Evolutionary conservation across 148 eudicot genomes (phyloP).

Genomic region (Amaranthus cruentus): DNA sequence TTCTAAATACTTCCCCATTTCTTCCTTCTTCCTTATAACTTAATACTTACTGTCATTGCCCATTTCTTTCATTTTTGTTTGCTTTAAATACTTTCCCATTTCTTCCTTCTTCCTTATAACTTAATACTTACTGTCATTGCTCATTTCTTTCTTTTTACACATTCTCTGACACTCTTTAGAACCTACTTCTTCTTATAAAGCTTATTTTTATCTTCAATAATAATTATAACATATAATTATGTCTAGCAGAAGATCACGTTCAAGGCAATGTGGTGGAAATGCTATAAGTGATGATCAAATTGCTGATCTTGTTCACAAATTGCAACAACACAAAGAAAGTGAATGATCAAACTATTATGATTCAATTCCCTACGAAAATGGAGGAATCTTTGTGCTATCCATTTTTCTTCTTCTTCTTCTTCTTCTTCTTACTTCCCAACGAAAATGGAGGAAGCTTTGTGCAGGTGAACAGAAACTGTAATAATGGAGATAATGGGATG

Average conservation of each 20-base stretch:
- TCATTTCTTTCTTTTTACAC: conserved; percentile 18
- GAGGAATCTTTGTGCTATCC: conserved; percentile 5
- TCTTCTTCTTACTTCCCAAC: neutral
- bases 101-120: conserved; percentile 6
- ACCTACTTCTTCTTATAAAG: neutral
- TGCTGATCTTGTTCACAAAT: conserved; percentile 60
- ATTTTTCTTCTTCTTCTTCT: neutral
- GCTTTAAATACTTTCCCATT: conserved; percentile 11
- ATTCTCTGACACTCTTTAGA: conserved; percentile 14
- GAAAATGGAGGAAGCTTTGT: neutral
- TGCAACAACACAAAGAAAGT: conserved; percentile 43
- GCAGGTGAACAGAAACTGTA: neutral
- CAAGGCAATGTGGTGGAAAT: conserved; percentile 48
- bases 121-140: conserved; percentile 2
- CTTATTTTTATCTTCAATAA: neutral
- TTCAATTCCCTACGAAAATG: neutral
- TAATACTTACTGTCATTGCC: no score
- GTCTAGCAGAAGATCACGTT: conserved; percentile 80
- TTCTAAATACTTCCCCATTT: no score
- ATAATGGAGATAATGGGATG: neutral
- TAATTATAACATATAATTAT: conserved; percentile 15
- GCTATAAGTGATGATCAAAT: conserved; percentile 77
- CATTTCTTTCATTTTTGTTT: neutral
- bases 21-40: no score
- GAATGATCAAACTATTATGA: conserved; percentile 1